Evolutionary conservation across 2,329 filamentous ascomycete genomes (phyloP).

Genomic region (Fusarium udum): DNA sequence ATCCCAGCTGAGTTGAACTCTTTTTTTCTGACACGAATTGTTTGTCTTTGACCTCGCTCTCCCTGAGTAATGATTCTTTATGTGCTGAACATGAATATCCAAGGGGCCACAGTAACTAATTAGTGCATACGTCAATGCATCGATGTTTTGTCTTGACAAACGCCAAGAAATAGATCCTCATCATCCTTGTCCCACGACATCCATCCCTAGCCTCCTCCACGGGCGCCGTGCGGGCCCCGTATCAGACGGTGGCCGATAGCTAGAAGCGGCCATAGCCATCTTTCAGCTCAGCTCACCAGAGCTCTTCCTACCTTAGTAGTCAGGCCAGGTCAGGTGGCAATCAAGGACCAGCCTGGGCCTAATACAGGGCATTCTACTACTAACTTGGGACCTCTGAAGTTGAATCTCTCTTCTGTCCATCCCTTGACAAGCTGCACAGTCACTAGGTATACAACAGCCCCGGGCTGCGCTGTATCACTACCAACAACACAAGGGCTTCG

Average conservation of each 20-base stretch:
- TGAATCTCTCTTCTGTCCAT: conserved; percentile 5
- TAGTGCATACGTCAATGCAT: neutral
- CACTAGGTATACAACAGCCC: neutral
- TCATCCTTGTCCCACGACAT: conserved; percentile 16
- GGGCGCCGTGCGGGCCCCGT: conserved; percentile 14
- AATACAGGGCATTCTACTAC: neutral
- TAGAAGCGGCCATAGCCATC: conserved; percentile 4
- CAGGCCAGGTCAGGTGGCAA: conserved; percentile 24
- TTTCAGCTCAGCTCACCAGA: conserved; percentile 5
- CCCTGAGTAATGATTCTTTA: neutral
- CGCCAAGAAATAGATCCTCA: conserved; percentile 29
- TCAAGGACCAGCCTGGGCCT: neutral
- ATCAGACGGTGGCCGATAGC: conserved; percentile 17
- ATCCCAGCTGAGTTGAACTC: conserved; percentile 11
- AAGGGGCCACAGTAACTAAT: neutral
- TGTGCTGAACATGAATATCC: neutral
- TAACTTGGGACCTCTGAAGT: neutral
- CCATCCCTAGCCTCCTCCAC: conserved; percentile 13
- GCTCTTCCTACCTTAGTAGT: neutral
- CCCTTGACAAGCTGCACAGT: neutral
- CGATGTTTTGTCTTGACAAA: neutral
- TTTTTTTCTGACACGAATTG: neutral
- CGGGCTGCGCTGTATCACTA: neutral
- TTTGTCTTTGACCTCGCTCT: neutral
- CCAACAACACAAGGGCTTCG: conserved; percentile 14